Conservation (phyloP, 495 filamentous ascomycete genomes). For the Trichoderma orchidacearum region DNA sequence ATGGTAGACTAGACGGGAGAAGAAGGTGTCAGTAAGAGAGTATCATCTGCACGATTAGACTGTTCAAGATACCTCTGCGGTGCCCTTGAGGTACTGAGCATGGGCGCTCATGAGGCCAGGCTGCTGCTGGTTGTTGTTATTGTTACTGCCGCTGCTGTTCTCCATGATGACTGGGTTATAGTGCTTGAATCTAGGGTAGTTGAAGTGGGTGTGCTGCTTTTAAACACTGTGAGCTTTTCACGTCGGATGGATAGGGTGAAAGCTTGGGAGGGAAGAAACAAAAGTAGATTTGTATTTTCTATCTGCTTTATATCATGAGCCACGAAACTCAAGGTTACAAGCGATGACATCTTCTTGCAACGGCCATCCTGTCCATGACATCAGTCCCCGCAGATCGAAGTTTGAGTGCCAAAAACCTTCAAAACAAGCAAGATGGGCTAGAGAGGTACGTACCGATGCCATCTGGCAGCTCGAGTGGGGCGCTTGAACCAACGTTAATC, state of each 20-base stretch:
- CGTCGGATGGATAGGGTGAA: too few species aligned
- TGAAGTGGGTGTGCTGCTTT: not conserved
- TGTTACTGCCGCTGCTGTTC: not conserved
- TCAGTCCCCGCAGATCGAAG: not conserved
- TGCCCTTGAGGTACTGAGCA: slow-evolving; percentile 33
- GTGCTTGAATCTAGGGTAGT: not conserved
- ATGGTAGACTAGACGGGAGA: slow-evolving; percentile 9
- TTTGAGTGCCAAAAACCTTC: not conserved
- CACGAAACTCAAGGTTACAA: not conserved
- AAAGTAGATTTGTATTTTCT: not conserved
- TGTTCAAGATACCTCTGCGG: slow-evolving; percentile 20
- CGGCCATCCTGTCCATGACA: not conserved
- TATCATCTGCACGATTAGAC: not conserved
- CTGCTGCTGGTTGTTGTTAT: slow-evolving; percentile 3
- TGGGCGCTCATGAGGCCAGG: slow-evolving; percentile 27
- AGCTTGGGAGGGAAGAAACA: too few species aligned
- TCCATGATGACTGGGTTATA: not conserved
- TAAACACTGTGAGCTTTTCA: too few species aligned
- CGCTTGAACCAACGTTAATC: not conserved
- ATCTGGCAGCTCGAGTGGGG: not conserved
- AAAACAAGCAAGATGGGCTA: not conserved
- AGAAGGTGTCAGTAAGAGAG: not conserved
- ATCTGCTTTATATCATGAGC: not conserved
- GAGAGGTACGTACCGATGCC: not conserved
- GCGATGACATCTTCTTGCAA: not conserved